phyloP scores from a whole-genome alignment of 495 filamentous ascomycete genomes.

The Parathielavia appendiculata region DNA sequence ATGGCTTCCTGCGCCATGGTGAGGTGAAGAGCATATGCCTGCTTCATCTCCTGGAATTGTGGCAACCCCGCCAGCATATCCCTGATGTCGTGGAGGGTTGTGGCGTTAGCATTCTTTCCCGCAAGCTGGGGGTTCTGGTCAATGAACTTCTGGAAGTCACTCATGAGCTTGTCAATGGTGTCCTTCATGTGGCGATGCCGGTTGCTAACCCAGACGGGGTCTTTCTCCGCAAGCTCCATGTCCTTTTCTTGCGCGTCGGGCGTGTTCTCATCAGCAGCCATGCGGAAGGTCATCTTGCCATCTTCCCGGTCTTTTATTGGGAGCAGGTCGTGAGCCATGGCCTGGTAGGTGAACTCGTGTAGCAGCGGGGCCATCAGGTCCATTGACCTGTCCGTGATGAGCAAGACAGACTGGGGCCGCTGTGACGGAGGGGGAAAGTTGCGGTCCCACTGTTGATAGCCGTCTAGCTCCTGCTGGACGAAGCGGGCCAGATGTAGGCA shows the following conservation, averaged over 20 bases:
- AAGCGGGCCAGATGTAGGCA: conserved; percentile 86
- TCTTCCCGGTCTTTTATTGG: conserved; percentile 66
- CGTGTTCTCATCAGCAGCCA: conserved; percentile 64
- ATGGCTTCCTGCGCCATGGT: conserved; percentile 98
- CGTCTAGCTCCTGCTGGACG: conserved; percentile 82
- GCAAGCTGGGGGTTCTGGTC: conserved; percentile 92
- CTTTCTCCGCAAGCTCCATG: conserved; percentile 81
- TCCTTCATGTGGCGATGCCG: conserved; percentile 97
- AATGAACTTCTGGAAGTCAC: conserved; percentile 87
- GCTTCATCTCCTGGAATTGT: conserved; percentile 91
- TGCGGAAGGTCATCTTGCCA: conserved; percentile 82
- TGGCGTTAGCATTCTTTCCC: conserved; percentile 58
- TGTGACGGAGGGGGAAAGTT: conserved; percentile 79
- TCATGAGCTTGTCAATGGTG: conserved; percentile 86
- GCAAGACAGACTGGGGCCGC: conserved; percentile 74
- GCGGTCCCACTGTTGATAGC: conserved; percentile 71
- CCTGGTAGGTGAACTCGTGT: conserved; percentile 97
- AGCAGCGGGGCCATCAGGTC: conserved; percentile 80
- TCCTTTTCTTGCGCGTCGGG: conserved; percentile 71
- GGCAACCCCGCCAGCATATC: conserved; percentile 94
- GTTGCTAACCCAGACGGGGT: conserved; percentile 89
- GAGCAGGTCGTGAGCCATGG: conserved; percentile 91
- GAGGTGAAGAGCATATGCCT: conserved; percentile 89
- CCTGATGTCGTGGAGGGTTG: conserved; percentile 84
- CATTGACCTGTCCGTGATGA: conserved; percentile 89